Evolutionary conservation across 345 rosid species (phyloP).

Genomic region (Lenwebbia sp.): DNA sequence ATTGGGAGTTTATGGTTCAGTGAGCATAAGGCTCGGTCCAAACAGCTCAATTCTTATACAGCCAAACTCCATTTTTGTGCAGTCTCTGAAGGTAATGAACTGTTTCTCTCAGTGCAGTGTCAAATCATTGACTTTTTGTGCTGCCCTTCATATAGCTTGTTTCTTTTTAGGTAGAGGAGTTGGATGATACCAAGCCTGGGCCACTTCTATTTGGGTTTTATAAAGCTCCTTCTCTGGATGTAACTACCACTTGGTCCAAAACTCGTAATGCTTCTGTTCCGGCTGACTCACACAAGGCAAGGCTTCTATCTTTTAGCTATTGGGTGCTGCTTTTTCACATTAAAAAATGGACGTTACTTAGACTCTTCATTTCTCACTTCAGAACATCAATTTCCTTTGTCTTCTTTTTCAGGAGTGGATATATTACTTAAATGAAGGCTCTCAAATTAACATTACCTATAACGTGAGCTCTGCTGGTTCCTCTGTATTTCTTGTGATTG

Average conservation of each 20-base stretch:
- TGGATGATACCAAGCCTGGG: conserved; percentile 38
- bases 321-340: neutral
- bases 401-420: conserved; percentile 55
- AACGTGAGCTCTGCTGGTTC: conserved; percentile 41
- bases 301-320: conserved; percentile 6
- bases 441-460: conserved; percentile 65
- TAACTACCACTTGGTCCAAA: conserved; percentile 46
- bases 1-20: conserved; percentile 75
- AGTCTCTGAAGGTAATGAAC: conserved; percentile 49
- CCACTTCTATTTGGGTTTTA: conserved; percentile 51
- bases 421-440: conserved; percentile 64
- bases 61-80: conserved; percentile 74
- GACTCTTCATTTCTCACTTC: neutral
- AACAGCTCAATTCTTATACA: conserved; percentile 52
- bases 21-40: conserved; percentile 56
- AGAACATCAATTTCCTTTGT: neutral
- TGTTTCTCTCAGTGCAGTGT: neutral
- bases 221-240: conserved; percentile 61
- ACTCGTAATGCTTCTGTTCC: conserved; percentile 33
- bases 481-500: conserved; percentile 62
- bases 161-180: conserved; percentile 50
- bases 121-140: neutral
- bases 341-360: neutral
- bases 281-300: conserved; percentile 67
- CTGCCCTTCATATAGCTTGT: neutral